These are phyloP conservation scores for Hibiscus trionum DNA, from an alignment of 345 rosid species.

Conservation along the genomic window DNA sequence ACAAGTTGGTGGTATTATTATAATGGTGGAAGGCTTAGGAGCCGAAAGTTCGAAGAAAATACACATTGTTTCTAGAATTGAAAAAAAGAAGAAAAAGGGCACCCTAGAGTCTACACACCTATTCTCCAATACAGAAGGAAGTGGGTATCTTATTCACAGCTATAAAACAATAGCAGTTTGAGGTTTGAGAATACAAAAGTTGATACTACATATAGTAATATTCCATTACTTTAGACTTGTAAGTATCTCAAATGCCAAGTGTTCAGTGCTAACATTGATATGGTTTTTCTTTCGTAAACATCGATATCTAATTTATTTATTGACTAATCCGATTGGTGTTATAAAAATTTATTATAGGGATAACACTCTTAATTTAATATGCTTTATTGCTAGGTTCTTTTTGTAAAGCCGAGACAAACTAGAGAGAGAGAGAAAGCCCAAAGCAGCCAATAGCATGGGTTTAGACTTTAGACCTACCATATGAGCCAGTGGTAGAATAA, in stretches of 20 bases:
- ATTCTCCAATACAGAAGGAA: slow-evolving; percentile 3
- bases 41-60: slow-evolving; percentile 25
- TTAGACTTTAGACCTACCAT: slow-evolving; percentile 21
- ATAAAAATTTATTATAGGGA: no score
- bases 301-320: no score
- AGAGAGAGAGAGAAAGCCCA: no score
- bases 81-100: neutral
- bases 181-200: slow-evolving; percentile 3
- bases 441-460: slow-evolving; percentile 21
- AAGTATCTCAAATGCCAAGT: no score
- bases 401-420: no score
- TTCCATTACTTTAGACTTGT: neutral
- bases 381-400: no score
- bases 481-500: neutral
- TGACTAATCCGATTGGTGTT: no score
- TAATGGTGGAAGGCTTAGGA: neutral
- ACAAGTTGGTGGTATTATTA: neutral
- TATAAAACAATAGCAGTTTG: neutral
- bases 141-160: slow-evolving; percentile 7
- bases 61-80: neutral
- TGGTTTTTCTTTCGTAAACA: no score
- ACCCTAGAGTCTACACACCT: no score
- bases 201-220: slow-evolving; percentile 21
- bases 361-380: no score
- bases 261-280: no score